Base-by-base conservation (phyloP, 2,329 filamentous ascomycete species). In the Trichoderma gracile region DNA sequence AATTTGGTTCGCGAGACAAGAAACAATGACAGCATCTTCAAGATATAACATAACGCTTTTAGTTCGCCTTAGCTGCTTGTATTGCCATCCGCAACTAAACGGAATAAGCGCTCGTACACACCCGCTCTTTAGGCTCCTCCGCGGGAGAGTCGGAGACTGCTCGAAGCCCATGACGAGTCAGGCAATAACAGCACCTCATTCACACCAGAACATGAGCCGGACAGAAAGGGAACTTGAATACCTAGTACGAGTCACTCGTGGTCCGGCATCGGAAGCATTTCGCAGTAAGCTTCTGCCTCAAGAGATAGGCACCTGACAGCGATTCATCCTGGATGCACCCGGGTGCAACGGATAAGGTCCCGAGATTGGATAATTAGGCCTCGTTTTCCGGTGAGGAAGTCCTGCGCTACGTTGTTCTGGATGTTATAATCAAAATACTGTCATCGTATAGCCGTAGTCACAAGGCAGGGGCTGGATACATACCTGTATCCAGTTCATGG, bases 131-230 rank as follows among this genome's bases (percentile, higher is more conserved):
- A 1, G 68, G 59, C 10, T 71, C 69, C 3, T 67, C 49, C 2
- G 64, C 62, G 5, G 66, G 52, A n/a, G 68, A 67, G 5, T 65
- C 63, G 1, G 71, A 72, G 62, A 21, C 67, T 71, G 5, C 58
- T 66, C 0, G 71, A 70, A 4, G 71, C 73, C 72, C 73, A 74
- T 47, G 70, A 65, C 69, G 70, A 74, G 1, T 71, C 73, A 5
- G 61, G 59, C 3, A 67, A 42, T 38, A 65, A 43, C 2, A 73
- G 42, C 1, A 66, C 49, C n/a, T 71, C 66, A 5, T 74, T 71
- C 4, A 69, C 64, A 23, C 65, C 7, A 69, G 55, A 72, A 72
- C 42, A 74, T 68, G 2, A 73, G 17, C 1, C 67, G 66, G 0
- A 64, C 40, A 1, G 71, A 63, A 45, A 73, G 59, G 1, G n/a